Conservation (phyloP, 176 grass and related monocot genomes). For the Echinochloa phyllopogon region DNA sequence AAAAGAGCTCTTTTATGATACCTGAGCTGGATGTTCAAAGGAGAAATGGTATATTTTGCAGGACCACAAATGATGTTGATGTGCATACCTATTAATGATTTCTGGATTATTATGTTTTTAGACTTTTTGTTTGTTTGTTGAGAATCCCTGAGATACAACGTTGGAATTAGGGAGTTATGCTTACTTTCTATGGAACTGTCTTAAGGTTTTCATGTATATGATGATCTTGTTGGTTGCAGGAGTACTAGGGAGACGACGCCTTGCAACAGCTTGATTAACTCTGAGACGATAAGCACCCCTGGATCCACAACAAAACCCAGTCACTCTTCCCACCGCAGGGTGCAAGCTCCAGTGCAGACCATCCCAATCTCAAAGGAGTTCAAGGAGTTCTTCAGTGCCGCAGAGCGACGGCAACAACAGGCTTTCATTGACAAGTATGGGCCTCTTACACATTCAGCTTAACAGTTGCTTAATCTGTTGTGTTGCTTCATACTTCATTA, state of each 20-base stretch:
- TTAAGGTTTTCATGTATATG: background rate
- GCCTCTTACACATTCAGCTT: background rate
- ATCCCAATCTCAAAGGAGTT: slow-evolving; percentile 42
- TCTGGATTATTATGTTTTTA: background rate
- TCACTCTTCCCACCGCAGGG: slow-evolving; percentile 28
- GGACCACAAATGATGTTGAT: background rate
- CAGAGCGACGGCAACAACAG: slow-evolving; percentile 41
- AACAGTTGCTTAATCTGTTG: background rate
- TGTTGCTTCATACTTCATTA: background rate
- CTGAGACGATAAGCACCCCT: slow-evolving; percentile 34
- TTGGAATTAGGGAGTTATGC: background rate
- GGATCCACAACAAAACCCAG: slow-evolving; percentile 50
- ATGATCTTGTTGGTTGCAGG: slow-evolving; percentile 38
- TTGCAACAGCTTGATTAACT: slow-evolving; percentile 57
- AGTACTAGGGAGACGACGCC: slow-evolving; percentile 57
- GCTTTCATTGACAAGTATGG: slow-evolving; percentile 64
- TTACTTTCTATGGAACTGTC: background rate
- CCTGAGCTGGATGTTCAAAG: slow-evolving; percentile 8
- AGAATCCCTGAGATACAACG: too few relatives aligned
- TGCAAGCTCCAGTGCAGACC: background rate
- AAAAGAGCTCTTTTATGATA: too few relatives aligned
- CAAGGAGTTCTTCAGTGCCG: slow-evolving; percentile 51
- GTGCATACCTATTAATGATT: background rate
- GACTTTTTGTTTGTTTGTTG: background rate
- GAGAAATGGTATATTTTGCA: background rate